phyloP scores from a whole-genome alignment of 2,329 filamentous ascomycete genomes.

The Diaporthe capsici region DNA sequence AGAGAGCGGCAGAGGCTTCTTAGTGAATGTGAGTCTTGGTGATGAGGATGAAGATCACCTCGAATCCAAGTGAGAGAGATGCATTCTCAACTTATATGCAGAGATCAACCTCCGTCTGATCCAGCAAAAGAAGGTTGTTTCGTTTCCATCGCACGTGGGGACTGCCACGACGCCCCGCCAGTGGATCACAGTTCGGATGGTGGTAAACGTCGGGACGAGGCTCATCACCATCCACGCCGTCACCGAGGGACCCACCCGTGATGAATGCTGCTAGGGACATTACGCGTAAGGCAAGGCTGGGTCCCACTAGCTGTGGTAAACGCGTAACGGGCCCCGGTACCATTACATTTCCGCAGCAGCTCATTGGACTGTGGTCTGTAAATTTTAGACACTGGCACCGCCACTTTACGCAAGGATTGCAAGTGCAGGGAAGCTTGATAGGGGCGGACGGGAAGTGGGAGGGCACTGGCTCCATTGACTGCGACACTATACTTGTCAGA shows the following conservation, averaged over 20 bases:
- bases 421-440: background rate
- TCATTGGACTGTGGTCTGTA: conserved; percentile 18
- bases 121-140: conserved; percentile 1
- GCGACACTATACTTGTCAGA: conserved; percentile 1
- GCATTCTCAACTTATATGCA: conserved; percentile 21
- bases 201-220: conserved; percentile 7
- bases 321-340: conserved; percentile 9
- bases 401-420: background rate
- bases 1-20: background rate
- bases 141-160: background rate
- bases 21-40: conserved; percentile 21
- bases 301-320: background rate
- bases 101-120: background rate
- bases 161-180: conserved; percentile 3
- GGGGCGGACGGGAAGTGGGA: conserved; percentile 25
- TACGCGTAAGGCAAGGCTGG: conserved; percentile 29
- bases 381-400: conserved; percentile 1
- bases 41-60: conserved; percentile 11
- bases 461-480: background rate
- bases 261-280: background rate
- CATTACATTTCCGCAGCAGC: conserved; percentile 12
- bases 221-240: conserved; percentile 8
- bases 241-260: conserved; percentile 21
- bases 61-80: background rate
- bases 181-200: conserved; percentile 14